Evolutionary conservation across 2,329 filamentous ascomycete genomes (phyloP), one percentile per base, ranked within the genome.

Genomic region (Fusarium sp.): DNA sequence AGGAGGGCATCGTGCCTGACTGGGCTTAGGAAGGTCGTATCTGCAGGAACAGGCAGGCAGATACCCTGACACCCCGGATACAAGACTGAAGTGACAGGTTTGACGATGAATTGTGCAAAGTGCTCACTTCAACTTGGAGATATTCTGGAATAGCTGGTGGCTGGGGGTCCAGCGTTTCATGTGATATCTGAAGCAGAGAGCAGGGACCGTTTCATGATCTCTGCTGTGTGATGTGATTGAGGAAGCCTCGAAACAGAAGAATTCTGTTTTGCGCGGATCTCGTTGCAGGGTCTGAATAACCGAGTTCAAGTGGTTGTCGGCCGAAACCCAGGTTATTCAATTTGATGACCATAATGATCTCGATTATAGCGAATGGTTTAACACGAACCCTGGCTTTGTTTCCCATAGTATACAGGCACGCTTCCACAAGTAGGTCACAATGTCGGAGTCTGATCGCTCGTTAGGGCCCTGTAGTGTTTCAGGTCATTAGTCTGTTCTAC

Each of bases 61-160:
- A 32, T 39, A 60, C 60, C 69, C 62, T 64, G 65, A 70, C 68
- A 65, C 63, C 62, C 69, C 65, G 58, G 65, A 70, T 70, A 71
- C 63, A 41, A 62, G 44, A 28, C 30, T 64, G 53, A 62, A 57
- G 48, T 56, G 60, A 63, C 50, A 44, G 33, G 55, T 46, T 56
- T 56, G 53, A 62, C 44, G 35, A 58, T 35, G 40, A 45, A 59
- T 40, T 56, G 39, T 44, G 30, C 56, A 63, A 59, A 49, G 47
- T 57, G 52, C 56, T 41, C 54, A 66, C 68, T 54, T 72, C 67
- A 67, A 64, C 68, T 54, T 72, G 64, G 65, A 62, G 40, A 66
- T 67, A 56, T 75, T 76, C 71, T 72, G 73, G 70, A 73, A 73
- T 49, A 68, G 60, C 56, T 60, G 62, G 62, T 63, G 49, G 63